Evolutionary conservation across 805 yeast genomes (phyloP).

Genomic region (Hanseniaspora valbyensis): DNA sequence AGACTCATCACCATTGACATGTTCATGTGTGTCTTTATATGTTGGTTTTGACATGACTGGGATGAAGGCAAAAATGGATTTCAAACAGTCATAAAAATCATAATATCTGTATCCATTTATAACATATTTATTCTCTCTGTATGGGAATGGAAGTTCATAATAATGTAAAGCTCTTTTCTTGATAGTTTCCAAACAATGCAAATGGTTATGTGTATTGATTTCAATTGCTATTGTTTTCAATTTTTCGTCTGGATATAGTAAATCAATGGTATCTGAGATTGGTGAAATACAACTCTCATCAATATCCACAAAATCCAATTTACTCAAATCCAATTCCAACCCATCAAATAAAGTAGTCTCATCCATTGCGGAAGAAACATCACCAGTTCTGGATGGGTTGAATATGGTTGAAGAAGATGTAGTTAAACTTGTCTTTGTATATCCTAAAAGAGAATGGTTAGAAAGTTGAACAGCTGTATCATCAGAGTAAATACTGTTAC

Average conservation of each 20-base stretch:
- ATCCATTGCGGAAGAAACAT: background rate
- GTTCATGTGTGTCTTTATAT: background rate
- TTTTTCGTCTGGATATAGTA: background rate
- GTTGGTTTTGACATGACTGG: conserved; percentile 17
- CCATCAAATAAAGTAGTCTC: background rate
- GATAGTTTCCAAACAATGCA: conserved; percentile 37
- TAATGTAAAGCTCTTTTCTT: conserved; percentile 48
- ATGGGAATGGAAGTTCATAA: conserved; percentile 79
- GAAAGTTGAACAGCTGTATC: background rate
- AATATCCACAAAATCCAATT: background rate
- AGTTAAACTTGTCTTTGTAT: background rate
- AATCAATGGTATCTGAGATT: conserved; percentile 4
- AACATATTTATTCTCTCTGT: conserved; percentile 87
- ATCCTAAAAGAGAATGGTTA: background rate
- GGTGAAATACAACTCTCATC: conserved; percentile 11
- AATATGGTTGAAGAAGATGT: background rate
- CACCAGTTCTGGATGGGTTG: background rate
- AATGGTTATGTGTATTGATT: conserved; percentile 38
- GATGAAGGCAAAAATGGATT: conserved; percentile 52
- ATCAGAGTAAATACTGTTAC: background rate
- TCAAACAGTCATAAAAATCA: conserved; percentile 42
- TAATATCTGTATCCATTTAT: conserved; percentile 71
- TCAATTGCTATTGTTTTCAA: background rate
- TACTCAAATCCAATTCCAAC: background rate
- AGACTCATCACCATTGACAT: background rate